These are phyloP conservation scores for Tolypocladium endophyticum DNA, from an alignment of 2,329 filamentous ascomycete species.

Conservation along the genomic window DNA sequence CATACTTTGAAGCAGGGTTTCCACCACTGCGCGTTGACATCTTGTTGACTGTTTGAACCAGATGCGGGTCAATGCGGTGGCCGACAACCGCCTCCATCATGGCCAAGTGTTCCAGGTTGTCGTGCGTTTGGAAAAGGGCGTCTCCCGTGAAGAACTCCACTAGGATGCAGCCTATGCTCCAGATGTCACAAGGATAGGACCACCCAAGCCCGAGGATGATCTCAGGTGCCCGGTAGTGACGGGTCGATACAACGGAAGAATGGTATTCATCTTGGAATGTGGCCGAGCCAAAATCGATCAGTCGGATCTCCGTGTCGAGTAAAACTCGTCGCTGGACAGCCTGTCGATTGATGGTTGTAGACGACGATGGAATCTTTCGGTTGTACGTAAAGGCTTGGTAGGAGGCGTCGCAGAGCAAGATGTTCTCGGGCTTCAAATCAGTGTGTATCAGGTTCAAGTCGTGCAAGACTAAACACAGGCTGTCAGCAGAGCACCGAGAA, in stretches of 20 bases:
- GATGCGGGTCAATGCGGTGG: slow-evolving; percentile 43
- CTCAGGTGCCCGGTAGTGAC: slow-evolving; percentile 60
- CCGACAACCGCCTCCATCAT: slow-evolving; percentile 66
- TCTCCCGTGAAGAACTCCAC: slow-evolving; percentile 65
- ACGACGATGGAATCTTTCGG: slow-evolving; percentile 58
- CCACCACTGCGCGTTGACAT: slow-evolving; percentile 45
- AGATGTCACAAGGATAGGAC: slow-evolving; percentile 64
- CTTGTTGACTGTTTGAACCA: slow-evolving; percentile 39
- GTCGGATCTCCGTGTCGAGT: slow-evolving; percentile 56
- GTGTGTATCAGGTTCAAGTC: slow-evolving; percentile 97
- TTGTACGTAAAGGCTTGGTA: slow-evolving; percentile 66
- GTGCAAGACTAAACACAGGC: slow-evolving; percentile 61
- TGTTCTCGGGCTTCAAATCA: slow-evolving; percentile 61
- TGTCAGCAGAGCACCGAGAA: not conserved
- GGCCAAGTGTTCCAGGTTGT: slow-evolving; percentile 62
- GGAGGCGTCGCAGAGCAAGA: slow-evolving; percentile 52
- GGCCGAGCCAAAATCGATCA: slow-evolving; percentile 63
- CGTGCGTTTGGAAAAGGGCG: slow-evolving; percentile 61
- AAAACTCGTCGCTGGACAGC: slow-evolving; percentile 55
- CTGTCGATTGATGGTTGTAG: slow-evolving; percentile 46
- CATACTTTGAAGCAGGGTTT: slow-evolving; percentile 56
- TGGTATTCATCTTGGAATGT: slow-evolving; percentile 67
- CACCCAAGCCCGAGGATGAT: slow-evolving; percentile 62
- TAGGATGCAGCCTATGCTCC: slow-evolving; percentile 64
- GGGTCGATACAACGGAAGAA: slow-evolving; percentile 59